Base-by-base conservation (phyloP, 192 early-diverging fungal species). In the Podila horticola region DNA sequence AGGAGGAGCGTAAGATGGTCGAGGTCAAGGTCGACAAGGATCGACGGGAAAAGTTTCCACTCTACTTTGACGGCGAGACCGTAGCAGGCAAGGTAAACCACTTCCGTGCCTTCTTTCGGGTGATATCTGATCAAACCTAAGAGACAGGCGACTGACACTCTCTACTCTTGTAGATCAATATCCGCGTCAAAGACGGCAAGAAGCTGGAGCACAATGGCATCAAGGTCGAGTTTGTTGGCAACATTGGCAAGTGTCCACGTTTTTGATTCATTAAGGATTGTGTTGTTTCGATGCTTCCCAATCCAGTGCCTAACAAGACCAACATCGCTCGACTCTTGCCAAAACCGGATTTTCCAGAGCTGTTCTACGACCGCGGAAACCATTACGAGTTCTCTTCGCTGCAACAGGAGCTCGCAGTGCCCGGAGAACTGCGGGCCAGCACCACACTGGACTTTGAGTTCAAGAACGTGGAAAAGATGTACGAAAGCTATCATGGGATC, bases 381-480 rank as follows among this genome's bases (percentile, higher is more conserved):
- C 96, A 97, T 79, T 94, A 96, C 69, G 96, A 98, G 82, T 99
- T 99, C 88, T 83, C 93, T 20, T 94, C 96, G 6, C 88, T 97
- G 24, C 89, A 94, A 36, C 97, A 98, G 83, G 98, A 99, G 76
- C 88, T 99, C 24, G 96, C 96, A 1, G 90, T 95, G 19, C 96
- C 98, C n/a, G 98, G 96, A 19, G 97, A 98, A 83, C 86, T 99
- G 68, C 88, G 93, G 33, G 87, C 88, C 67, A 93, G 84, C 45
- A 88, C 92, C 7, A 92, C 89, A 58, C 97, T 91, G 87, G 93
- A 94, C 57, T 99, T 99, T 88, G 96, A 97, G 83, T 99, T 99
- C 81, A 98, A 98, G 81, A 97, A 96, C 77, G 96, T 99, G 34
- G 97, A 99, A 84, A 99, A 99, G 85, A 96, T 96, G 85, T 99